These are phyloP conservation scores for Polygonum maritimum DNA, from an alignment of 148 eudicot genomes.

Conservation along the genomic window DNA sequence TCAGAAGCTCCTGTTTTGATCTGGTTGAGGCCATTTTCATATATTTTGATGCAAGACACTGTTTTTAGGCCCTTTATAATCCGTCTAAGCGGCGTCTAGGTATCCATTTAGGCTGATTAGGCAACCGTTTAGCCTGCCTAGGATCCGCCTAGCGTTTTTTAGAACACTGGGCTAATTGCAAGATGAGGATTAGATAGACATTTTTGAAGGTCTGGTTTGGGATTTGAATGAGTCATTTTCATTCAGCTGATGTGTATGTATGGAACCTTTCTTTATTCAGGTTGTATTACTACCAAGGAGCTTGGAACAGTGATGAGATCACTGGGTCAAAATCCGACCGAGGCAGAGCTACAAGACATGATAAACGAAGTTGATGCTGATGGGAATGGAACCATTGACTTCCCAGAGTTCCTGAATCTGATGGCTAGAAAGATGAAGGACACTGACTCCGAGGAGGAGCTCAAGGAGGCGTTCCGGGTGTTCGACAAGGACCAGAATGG, in stretches of 20 bases:
- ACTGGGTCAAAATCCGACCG: constrained; percentile 73
- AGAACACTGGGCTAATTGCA: no score
- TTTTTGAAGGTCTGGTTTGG: not conserved
- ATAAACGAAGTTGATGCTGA: constrained; percentile 69
- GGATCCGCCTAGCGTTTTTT: no score
- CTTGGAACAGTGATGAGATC: constrained; percentile 88
- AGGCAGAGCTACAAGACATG: constrained; percentile 83
- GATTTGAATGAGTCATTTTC: not conserved
- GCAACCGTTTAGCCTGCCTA: no score
- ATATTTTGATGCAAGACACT: no score
- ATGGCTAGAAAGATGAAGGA: constrained; percentile 85
- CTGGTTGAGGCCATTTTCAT: no score
- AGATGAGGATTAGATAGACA: not conserved
- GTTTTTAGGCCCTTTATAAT: no score
- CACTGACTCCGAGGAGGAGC: constrained; percentile 76
- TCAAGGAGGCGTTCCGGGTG: constrained; percentile 75
- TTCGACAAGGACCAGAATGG: constrained; percentile 84
- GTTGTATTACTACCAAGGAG: constrained; percentile 84
- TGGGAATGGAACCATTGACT: constrained; percentile 67
- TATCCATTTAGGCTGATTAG: no score
- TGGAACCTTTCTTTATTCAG: constrained; percentile 18
- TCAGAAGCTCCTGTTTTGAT: not conserved
- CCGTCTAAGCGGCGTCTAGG: no score
- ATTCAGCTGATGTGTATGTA: not conserved
- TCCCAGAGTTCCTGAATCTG: constrained; percentile 70